Base-by-base conservation (phyloP, 2,329 filamentous ascomycete genomes). In the Claviceps africana region DNA sequence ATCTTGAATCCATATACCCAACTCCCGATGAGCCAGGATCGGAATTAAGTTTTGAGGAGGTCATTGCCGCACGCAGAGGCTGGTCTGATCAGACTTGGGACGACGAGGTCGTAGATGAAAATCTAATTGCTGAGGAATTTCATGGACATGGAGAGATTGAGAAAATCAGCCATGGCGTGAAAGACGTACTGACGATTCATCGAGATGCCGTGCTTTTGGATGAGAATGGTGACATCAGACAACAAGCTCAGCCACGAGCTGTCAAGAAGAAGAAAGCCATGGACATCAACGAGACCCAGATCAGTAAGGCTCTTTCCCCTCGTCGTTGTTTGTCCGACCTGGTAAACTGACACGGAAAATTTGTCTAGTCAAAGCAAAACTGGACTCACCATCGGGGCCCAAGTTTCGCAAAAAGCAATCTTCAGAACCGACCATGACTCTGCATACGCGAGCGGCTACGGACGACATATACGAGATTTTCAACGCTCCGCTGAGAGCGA, bases 401-500 rank as follows among this genome's bases (percentile, higher is more conserved):
- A 97, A 94, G 67, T 76, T 91, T 52, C 85, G 83, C 57, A 87
- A 87, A 66, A 93, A 86, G 65, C 83, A 82, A 59, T 58, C 68
- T 2, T 72, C 77, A 50, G 91, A 97, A 67, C 87, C 90, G n/a
- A 98, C 93, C 1, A 96, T 98, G 90, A 98, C 93, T 0, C 80
- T 98, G 58, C 89, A 97, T 64, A 98, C 93, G 13, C 87, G 81
- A 60, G 91, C 93, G 57, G 93, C 93, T 4, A 96, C 91, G 56
- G 90, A 97, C 60, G 93, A 98, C 60, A 96, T 98, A 50, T 97
- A 97, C 62, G 89, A 89, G 53, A 88, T 98, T 47, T 98, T 97
- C 70, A 97, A 93, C 62, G 86, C 93, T 53, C 91, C 93, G 1
- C 51, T 64, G 58, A 55, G 62, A 57, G 17, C 62, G 50, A 53